Conservation (phyloP, 352 stramenopile genomes). For the Phytophthora palmivora region DNA sequence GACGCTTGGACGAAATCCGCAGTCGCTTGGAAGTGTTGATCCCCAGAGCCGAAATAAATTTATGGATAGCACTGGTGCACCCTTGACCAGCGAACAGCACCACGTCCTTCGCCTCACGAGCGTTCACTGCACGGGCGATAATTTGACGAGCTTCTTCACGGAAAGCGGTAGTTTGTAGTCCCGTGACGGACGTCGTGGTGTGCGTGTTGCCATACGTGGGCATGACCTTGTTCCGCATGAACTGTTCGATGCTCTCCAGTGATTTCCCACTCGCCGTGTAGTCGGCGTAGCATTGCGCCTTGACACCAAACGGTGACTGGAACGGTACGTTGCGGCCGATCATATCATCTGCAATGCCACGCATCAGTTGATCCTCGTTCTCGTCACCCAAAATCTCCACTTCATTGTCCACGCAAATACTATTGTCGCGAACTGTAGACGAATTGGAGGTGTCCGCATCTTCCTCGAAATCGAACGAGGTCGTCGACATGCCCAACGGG, state of each 20-base stretch:
- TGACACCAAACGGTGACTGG: slow-evolving; percentile 69
- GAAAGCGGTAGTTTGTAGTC: slow-evolving; percentile 92
- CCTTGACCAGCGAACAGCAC: slow-evolving; percentile 96
- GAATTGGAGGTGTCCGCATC: slow-evolving; percentile 19
- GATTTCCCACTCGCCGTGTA: slow-evolving; percentile 94
- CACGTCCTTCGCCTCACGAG: slow-evolving; percentile 89
- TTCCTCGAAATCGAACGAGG: slow-evolving; percentile 30
- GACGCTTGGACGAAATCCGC: slow-evolving; percentile 38
- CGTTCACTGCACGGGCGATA: slow-evolving; percentile 88
- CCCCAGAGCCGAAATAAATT: slow-evolving; percentile 78
- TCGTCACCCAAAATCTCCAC: slow-evolving; percentile 20
- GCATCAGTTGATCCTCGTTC: slow-evolving; percentile 37
- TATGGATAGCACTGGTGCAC: slow-evolving; percentile 84
- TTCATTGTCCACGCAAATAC: slow-evolving; percentile 29
- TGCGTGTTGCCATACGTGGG: slow-evolving; percentile 98
- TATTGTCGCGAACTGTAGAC: slow-evolving; percentile 21
- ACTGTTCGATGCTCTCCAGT: slow-evolving; percentile 91
- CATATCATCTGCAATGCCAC: slow-evolving; percentile 48
- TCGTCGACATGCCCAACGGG: slow-evolving; percentile 22
- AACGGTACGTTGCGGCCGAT: slow-evolving; percentile 59
- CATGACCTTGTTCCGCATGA: slow-evolving; percentile 89
- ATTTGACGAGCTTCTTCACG: slow-evolving; percentile 96
- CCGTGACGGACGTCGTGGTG: slow-evolving; percentile 87
- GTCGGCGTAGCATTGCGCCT: slow-evolving; percentile 94
- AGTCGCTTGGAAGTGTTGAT: slow-evolving; percentile 41